These are phyloP conservation scores for Ceratobasidium theobromae DNA, from an alignment of 1,284 basidiomycete species.

Conservation along the genomic window DNA sequence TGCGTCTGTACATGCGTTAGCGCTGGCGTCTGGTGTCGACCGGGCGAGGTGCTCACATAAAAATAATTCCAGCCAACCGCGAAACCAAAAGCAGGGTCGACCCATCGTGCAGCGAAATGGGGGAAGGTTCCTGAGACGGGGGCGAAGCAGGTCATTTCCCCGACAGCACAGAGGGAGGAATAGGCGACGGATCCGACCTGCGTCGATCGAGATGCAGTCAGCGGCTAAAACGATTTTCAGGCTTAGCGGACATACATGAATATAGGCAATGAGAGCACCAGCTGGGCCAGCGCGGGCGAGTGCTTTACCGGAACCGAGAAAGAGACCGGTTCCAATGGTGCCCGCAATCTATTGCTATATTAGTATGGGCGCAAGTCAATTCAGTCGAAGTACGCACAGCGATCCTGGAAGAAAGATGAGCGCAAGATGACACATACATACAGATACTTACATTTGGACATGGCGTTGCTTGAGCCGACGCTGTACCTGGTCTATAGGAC, in stretches of 20 bases:
- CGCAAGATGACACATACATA: background rate
- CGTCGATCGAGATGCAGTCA: background rate
- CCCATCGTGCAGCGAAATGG: slow-evolving; percentile 67
- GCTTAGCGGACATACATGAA: slow-evolving; percentile 41
- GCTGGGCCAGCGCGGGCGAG: slow-evolving; percentile 48
- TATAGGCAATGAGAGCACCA: slow-evolving; percentile 45
- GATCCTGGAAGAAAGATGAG: background rate
- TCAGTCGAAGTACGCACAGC: background rate
- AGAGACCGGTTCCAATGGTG: slow-evolving; percentile 75
- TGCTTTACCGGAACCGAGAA: slow-evolving; percentile 71
- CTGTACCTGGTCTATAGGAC: slow-evolving; percentile 49
- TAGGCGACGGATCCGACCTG: slow-evolving; percentile 35
- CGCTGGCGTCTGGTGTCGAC: background rate
- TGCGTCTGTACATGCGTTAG: slow-evolving; percentile 54
- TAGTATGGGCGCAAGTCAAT: background rate
- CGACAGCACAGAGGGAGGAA: slow-evolving; percentile 55
- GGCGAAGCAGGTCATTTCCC: slow-evolving; percentile 70
- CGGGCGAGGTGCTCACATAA: slow-evolving; percentile 39
- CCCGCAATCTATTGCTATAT: slow-evolving; percentile 54
- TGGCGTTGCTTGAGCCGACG: slow-evolving; percentile 66
- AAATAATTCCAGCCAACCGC: slow-evolving; percentile 54
- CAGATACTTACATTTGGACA: slow-evolving; percentile 61
- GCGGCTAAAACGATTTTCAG: background rate
- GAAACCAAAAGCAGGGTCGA: slow-evolving; percentile 75
- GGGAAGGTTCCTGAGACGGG: slow-evolving; percentile 75